A percentile compares a stretch with the other conserved stretches of the same genome.
These are phyloP conservation scores for Turritis glabra DNA, from an alignment of 345 rosid genomes.

Conservation along the genomic window DNA sequence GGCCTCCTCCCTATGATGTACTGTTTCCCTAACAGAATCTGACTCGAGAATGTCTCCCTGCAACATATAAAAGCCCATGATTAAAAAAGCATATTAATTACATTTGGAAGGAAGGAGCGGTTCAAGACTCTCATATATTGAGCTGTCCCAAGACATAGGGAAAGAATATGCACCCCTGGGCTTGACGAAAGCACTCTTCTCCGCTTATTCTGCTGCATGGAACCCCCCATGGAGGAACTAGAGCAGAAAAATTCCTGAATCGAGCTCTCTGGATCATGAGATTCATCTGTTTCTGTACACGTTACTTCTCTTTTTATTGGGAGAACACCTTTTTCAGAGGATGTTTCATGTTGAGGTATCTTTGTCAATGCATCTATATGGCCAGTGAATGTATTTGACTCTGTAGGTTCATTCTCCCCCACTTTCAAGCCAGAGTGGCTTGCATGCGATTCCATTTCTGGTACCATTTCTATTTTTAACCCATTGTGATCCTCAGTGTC, in stretches of 20 bases:
- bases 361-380: constrained; percentile 17
- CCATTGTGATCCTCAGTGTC: constrained; percentile 32
- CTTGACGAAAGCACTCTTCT: constrained; percentile 50
- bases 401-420: constrained; percentile 31
- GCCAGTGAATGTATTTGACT: constrained; percentile 23
- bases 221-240: constrained; percentile 34
- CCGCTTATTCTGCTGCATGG: constrained; percentile 52
- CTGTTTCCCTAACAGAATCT: constrained; percentile 35
- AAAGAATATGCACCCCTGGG: constrained; percentile 41
- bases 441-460: constrained; percentile 33
- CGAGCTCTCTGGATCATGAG: constrained; percentile 33
- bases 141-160: constrained; percentile 24
- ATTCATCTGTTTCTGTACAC: constrained; percentile 40
- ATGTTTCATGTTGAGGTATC: constrained; percentile 25
- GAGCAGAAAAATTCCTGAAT: constrained; percentile 30
- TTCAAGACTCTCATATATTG: constrained; percentile 21
- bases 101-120: constrained; percentile 10
- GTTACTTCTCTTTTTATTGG: constrained; percentile 14
- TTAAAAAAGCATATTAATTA: constrained; percentile 20
- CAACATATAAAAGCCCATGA: constrained; percentile 28
- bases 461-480: constrained; percentile 27
- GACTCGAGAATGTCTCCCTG: constrained; percentile 40
- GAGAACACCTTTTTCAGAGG: constrained; percentile 18
- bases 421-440: constrained; percentile 30
- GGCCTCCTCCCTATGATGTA: constrained; percentile 29